Base-by-base conservation (phyloP, 2,329 filamentous ascomycete species). In the Calonectria hawksworthii region DNA sequence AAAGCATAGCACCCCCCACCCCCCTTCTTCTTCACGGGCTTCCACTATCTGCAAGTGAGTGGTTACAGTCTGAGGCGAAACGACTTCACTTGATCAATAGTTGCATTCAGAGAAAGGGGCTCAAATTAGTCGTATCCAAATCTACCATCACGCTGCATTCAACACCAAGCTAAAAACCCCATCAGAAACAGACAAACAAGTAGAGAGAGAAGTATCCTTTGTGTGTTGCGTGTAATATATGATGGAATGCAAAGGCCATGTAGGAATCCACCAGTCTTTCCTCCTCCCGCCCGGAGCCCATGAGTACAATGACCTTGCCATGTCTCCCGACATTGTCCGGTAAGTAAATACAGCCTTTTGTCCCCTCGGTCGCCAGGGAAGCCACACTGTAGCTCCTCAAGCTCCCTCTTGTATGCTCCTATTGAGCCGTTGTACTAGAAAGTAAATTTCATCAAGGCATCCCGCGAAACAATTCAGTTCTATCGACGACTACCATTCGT, bases 211-310 rank as follows among this genome's bases (percentile, higher is more conserved):
- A 68, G 52, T 54, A 26, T 66, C 44, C 28, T 51, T 59, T 73
- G 76, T 75, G 76, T 66, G 38, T 74, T 66, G 38, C 71, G 73
- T 77, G 74, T 47, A 23, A 23, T 79, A 68, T 74, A 67, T 76
- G 72, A 61, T 72, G 69, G 47, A 80, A 44, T 76, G 79, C 68
- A 76, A 74, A 80, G 66, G 65, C 74, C 72, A 68, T 72, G 71
- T 74, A 75, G 72, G 75, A 78, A 78, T 66, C 56, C 68, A 34
- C 61, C 72, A 28, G 50, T 73, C 69, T 65, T 74, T 72, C 36
- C 30, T 72, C 67, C 68, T 41, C n/a, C 68, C 65, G 10, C 26
- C 65, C 66, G 72, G 71, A 71, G 54, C 56, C 64, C 56, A 51
- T 52, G 71, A 66, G 70, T 68, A 64, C 47, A 72, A 63, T 74